Conservation (phyloP, 176 grass and related monocot genomes). For the Musa beccarii region DNA sequence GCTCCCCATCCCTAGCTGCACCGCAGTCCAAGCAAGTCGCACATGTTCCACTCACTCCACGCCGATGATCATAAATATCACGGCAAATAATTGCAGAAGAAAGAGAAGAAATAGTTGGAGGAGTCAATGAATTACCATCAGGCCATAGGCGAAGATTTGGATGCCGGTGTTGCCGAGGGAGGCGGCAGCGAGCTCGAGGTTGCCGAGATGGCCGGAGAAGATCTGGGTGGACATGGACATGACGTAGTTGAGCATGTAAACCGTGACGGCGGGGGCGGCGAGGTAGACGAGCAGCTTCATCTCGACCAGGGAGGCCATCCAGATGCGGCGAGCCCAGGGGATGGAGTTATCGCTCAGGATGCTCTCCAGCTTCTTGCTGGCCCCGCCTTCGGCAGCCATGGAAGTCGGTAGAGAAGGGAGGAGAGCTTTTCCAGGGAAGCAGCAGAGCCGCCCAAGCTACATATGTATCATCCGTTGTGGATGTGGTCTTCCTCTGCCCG, state of each 20-base stretch:
- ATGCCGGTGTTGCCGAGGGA: conserved; percentile 43
- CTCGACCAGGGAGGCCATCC: conserved; percentile 29
- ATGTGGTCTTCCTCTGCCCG: no score
- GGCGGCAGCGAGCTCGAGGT: conserved; percentile 33
- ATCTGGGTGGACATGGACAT: conserved; percentile 45
- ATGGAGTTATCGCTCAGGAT: conserved; percentile 35
- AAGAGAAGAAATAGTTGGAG: no score
- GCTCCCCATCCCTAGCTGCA: conserved; percentile 38
- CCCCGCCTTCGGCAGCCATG: not conserved
- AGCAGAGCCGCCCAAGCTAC: no score
- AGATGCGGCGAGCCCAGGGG: conserved; percentile 25
- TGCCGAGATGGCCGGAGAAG: conserved; percentile 41
- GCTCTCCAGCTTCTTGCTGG: conserved; percentile 33
- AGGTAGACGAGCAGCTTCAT: conserved; percentile 31
- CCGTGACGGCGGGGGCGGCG: conserved; percentile 40
- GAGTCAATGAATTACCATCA: conserved; percentile 22
- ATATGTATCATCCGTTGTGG: no score
- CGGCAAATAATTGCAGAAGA: no score
- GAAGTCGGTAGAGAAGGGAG: no score
- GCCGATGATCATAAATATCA: no score
- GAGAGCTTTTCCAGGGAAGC: no score
- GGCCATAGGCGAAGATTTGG: conserved; percentile 38
- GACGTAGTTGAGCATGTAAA: conserved; percentile 42
- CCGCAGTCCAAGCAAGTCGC: not conserved
- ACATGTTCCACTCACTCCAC: no score